Base-by-base conservation (phyloP, 1,139 yeast genomes). In the Suhomyces guaymorum region DNA sequence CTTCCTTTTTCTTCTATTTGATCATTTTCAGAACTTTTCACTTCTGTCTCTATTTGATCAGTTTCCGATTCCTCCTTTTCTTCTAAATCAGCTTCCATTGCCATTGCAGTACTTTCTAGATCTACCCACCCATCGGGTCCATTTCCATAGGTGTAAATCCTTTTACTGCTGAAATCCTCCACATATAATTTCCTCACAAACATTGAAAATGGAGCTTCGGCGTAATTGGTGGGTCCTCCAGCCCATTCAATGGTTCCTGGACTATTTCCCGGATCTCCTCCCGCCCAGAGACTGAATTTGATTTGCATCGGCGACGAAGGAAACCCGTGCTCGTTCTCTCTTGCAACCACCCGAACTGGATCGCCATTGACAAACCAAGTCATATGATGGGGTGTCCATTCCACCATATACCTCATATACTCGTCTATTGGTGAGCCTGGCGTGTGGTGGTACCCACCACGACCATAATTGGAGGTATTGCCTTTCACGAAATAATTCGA, bases 181-280 rank as follows among this genome's bases (percentile, higher is more conserved):
- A 63, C 66, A 10, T 40, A 32, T 10, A 68, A 38, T 33, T 59
- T 55, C 22, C 46, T 52, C 2, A 63, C 55, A 15, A 38, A 35
- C 74, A 68, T 69, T 4, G 46, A 35, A 36, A 58, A 66, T 1
- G 75, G 75, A 16, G 55, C 44, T 13, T 67, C 54, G 14, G 52
- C 43, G 35, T 64, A 66, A 42, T 65, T 61, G 12, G 72, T 66
- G 21, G 48, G 47, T 11, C 71, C 72, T 2, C 73, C 75, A 12
- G 75, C 66, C 63, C 75, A 63, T 44, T 63, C 67, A 43, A 73
- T 66, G 23, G 76, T 70, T 30, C 75, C 80, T 52, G 71, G 63
- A 6, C 55, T 59, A 37, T 66, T 67, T 11, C 61, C 65, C 35
- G 65, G 57, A 42, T 72, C 75, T 28, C 80, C 76, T 5, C 53